These are phyloP conservation scores for Austroboletus eburneus DNA, from an alignment of 768 basidiomycete species.

Conservation along the genomic window DNA sequence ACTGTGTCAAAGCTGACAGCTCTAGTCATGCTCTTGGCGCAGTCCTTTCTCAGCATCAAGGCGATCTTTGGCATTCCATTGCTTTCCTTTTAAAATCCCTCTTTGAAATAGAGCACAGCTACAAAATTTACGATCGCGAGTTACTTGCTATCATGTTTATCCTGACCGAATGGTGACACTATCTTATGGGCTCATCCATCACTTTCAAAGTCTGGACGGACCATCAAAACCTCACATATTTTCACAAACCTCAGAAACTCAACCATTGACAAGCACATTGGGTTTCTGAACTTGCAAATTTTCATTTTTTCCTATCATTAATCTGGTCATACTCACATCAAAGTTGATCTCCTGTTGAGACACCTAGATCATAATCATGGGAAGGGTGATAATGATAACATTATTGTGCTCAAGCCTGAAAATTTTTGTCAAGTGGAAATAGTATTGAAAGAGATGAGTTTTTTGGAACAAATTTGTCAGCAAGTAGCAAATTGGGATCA, in stretches of 20 bases:
- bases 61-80: not conserved
- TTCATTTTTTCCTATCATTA: constrained; percentile 29
- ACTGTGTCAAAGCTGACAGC: not conserved
- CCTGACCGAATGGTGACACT: not conserved
- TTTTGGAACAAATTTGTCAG: not conserved
- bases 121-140: not conserved
- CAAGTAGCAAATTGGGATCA: not conserved
- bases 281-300: constrained; percentile 34
- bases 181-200: not conserved
- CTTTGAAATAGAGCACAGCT: not conserved
- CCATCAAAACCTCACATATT: constrained; percentile 46
- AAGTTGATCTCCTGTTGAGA: constrained; percentile 26
- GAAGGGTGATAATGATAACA: constrained; percentile 17
- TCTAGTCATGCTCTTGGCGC: not conserved
- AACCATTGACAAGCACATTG: constrained; percentile 42
- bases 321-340: constrained; percentile 23
- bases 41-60: not conserved
- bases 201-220: not conserved
- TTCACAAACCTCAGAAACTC: constrained; percentile 35
- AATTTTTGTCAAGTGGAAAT: not conserved
- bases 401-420: constrained; percentile 12
- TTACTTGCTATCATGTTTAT: not conserved
- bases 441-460: not conserved
- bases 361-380: constrained; percentile 17
- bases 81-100: not conserved